Percentiles rank a stretch among this genome's conserved stretches.
Evolutionary conservation across 2,329 filamentous ascomycete genomes (phyloP).

Genomic region (Nothophaeocryptopus gaeumannii): DNA sequence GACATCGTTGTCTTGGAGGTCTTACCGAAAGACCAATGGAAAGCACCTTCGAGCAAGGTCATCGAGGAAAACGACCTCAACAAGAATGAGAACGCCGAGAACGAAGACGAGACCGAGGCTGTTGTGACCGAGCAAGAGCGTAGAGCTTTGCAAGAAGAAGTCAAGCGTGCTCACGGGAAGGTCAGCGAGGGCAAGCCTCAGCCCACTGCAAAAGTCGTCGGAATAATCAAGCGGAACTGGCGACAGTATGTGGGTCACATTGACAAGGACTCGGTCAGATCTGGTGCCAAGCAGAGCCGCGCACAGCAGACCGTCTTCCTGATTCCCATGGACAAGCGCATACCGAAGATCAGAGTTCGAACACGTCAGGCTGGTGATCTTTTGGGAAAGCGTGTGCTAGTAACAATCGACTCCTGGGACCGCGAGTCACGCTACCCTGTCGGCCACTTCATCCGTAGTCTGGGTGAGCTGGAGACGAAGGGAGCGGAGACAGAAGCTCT

Average conservation of each 20-base stretch:
- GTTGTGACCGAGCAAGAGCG: constrained; percentile 87
- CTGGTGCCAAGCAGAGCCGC: constrained; percentile 69
- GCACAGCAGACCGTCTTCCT: constrained; percentile 92
- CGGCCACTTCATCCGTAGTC: constrained; percentile 87
- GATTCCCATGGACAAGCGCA: constrained; percentile 95
- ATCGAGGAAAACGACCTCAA: constrained; percentile 91
- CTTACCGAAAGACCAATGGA: constrained; percentile 93
- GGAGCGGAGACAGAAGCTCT: constrained; percentile 96
- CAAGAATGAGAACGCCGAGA: constrained; percentile 89
- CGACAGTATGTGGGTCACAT: constrained; percentile 96
- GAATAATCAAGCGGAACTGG: constrained; percentile 94
- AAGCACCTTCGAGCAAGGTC: constrained; percentile 89
- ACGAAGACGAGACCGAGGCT: constrained; percentile 68
- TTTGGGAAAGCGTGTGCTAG: constrained; percentile 83
- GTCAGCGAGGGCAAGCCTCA: constrained; percentile 74
- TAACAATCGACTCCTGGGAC: constrained; percentile 95
- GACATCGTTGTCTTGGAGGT: constrained; percentile 93
- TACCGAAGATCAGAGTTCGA: constrained; percentile 91
- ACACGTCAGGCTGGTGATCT: constrained; percentile 88
- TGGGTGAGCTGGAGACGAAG: constrained; percentile 93
- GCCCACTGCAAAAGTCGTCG: constrained; percentile 88
- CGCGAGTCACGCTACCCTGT: constrained; percentile 87
- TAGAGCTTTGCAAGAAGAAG: constrained; percentile 84
- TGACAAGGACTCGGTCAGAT: constrained; percentile 78
- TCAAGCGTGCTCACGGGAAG: constrained; percentile 77